phyloP scores from a whole-genome alignment of 176 grass and related monocot genomes.

The Triticum aestivum region DNA sequence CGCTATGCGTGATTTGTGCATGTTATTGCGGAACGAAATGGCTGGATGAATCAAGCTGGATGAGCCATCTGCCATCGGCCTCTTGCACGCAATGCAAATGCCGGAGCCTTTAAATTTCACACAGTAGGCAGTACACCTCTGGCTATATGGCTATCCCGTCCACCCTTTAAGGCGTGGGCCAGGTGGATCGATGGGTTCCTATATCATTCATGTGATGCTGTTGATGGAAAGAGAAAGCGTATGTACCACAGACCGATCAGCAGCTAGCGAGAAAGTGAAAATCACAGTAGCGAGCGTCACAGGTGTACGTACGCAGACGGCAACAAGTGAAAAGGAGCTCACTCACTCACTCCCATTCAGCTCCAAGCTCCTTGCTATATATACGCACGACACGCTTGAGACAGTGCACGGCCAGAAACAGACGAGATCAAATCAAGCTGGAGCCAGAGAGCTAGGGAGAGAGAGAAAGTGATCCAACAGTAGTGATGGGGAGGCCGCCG shows the following conservation, averaged over 20 bases:
- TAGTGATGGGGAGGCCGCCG: conserved; percentile 67
- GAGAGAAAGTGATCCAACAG: not conserved
- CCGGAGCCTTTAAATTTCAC: not conserved
- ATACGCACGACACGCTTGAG: not conserved
- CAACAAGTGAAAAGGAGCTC: conserved; percentile 20
- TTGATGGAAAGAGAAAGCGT: conserved; percentile 15
- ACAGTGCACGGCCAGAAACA: not conserved
- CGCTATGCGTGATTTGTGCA: not conserved
- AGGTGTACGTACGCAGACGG: not conserved
- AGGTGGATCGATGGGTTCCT: not conserved
- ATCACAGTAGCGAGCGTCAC: not conserved
- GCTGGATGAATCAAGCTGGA: not conserved
- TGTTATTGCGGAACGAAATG: not conserved
- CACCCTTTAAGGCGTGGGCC: conserved; percentile 3
- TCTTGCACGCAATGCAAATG: not conserved
- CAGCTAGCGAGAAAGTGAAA: conserved; percentile 17
- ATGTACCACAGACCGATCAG: not conserved
- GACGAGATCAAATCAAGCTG: not conserved
- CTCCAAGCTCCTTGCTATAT: not conserved
- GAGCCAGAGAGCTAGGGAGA: not conserved
- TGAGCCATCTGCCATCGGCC: not conserved
- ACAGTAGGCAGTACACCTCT: not conserved
- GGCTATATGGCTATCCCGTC: not conserved
- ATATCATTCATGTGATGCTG: conserved; percentile 12
- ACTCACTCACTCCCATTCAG: not conserved